Evolutionary conservation across 2,329 filamentous ascomycete genomes (phyloP), one percentile per base, ranked within the genome.

Genomic region (Ophiostoma montium): DNA sequence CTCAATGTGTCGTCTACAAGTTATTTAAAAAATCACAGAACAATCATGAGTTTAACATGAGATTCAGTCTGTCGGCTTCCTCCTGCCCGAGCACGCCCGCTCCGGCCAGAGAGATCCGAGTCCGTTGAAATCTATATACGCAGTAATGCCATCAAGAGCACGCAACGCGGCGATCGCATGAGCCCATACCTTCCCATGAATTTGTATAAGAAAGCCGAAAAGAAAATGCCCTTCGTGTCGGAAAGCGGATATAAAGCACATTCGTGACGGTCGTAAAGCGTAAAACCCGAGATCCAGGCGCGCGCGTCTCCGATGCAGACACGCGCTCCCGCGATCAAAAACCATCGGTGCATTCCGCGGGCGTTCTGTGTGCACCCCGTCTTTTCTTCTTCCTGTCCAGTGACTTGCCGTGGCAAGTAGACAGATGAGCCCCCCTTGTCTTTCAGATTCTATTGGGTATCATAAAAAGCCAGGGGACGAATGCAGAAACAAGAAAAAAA

Each of bases 61-160:
- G 8, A 27, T 27, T 27, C 23, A 19, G 38, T 41, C 38, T 41
- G 27, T 41, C 13, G n/a, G 27, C 13, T 41, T 41, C 16, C 38
- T 41, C 18, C 38, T 30, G 38, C 16, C 39, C 23, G 31, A 33
- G 31, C 31, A 33, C 31, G 13, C 31, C 9, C 23, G 15, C 27
- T 23, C 23, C 16, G 23, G 15, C 39, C 23, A 30, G 39, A 42
- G 69, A 75, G 66, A 74, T 72, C 71, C 68, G 74, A 77, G 72
- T 75, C 74, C 73, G 72, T 72, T 77, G 78, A 78, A 77, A 71
- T 79, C 75, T 79, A 78, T 74, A 68, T 8, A 27, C 23, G 23
- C 23, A 27, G 23, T 59, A 47, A 57, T 62, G 59, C 56, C 59
- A 57, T 59, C 57, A 57, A 60, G 60, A 58, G 59, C 62, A 61